phyloP scores from a whole-genome alignment of 176 grass and related monocot species.

The Oropetium thomaeum region DNA sequence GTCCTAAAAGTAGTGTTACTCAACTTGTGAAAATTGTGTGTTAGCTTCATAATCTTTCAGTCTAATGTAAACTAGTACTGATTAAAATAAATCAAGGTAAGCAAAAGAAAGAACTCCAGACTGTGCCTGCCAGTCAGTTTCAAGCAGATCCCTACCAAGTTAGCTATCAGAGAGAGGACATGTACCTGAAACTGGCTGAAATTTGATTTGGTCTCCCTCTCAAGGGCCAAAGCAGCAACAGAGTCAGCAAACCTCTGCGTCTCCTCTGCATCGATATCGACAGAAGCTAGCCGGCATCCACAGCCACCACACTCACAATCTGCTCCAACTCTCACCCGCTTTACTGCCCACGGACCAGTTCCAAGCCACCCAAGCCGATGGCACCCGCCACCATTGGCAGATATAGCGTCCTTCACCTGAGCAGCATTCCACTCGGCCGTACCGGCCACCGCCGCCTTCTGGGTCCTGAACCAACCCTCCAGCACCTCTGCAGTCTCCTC shows the following conservation, averaged over 20 bases:
- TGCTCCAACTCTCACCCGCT: constrained; percentile 27
- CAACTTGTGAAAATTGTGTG: not conserved
- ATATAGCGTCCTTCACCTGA: constrained; percentile 41
- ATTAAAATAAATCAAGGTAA: not conserved
- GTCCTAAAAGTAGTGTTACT: constrained; percentile 36
- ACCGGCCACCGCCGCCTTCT: constrained; percentile 9
- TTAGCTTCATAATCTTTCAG: not conserved
- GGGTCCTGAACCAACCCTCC: constrained; percentile 59
- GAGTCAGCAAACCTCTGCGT: constrained; percentile 63
- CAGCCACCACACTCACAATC: constrained; percentile 43
- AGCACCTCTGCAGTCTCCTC: constrained; percentile 35
- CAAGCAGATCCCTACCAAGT: not conserved
- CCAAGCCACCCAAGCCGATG: constrained; percentile 70
- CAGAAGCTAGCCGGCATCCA: constrained; percentile 37
- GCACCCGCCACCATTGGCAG: constrained; percentile 71
- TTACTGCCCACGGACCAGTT: constrained; percentile 49
- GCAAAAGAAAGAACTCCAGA: not conserved
- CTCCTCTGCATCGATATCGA: constrained; percentile 57
- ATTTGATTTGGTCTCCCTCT: constrained; percentile 77
- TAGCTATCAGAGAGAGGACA: not conserved
- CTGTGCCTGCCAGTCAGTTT: not conserved
- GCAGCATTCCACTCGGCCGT: constrained; percentile 14
- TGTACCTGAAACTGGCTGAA: constrained; percentile 81
- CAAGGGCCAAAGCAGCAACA: constrained; percentile 69
- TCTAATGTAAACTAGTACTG: not conserved